phyloP scores from a whole-genome alignment of 257 asterid genomes.

The Gynochthodes officinalis region DNA sequence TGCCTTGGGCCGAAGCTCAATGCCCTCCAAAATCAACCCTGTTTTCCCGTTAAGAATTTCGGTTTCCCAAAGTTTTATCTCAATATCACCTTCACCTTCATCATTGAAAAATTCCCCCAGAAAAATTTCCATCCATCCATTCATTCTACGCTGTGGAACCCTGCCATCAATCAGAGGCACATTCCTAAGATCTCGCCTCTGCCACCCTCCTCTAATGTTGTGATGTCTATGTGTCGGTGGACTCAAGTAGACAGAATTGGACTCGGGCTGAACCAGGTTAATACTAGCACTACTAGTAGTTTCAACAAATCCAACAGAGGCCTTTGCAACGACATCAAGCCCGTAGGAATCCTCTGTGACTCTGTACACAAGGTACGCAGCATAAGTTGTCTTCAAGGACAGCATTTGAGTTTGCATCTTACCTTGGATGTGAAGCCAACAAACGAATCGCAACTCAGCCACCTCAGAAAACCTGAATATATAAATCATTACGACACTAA shows the following conservation, averaged over 20 bases:
- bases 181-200: not conserved
- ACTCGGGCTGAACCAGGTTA: not conserved
- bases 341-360: conserved; percentile 34
- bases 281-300: not conserved
- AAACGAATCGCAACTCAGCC: conserved; percentile 47
- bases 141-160: conserved; percentile 26
- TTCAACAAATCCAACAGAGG: conserved; percentile 28
- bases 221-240: not conserved
- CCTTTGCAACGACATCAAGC: conserved; percentile 34
- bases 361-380: conserved; percentile 51
- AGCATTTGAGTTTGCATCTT: conserved; percentile 33
- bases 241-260: not conserved
- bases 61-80: conserved; percentile 51
- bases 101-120: conserved; percentile 45
- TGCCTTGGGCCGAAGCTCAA: conserved; percentile 51
- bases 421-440: conserved; percentile 64
- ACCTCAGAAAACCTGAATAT: conserved; percentile 61
- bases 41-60: conserved; percentile 29
- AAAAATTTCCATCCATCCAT: conserved; percentile 65
- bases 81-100: conserved; percentile 42
- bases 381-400: conserved; percentile 41
- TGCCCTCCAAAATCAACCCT: conserved; percentile 58
- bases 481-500: not conserved
- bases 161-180: not conserved
- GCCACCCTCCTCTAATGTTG: not conserved